These are phyloP conservation scores for Geranium incanum DNA, from an alignment of 441 rosid genomes.

Conservation along the genomic window DNA sequence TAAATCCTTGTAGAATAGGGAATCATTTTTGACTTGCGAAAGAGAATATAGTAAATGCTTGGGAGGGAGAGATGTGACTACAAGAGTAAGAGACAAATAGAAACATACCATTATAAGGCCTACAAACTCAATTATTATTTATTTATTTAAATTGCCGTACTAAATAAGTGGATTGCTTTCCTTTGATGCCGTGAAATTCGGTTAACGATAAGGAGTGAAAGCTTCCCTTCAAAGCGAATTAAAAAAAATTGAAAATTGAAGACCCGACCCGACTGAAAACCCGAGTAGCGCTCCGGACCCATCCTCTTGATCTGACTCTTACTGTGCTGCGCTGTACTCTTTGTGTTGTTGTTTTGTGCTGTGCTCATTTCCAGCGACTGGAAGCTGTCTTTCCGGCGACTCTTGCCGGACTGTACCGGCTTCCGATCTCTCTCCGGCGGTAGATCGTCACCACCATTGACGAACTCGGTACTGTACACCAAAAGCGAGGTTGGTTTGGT, in stretches of 20 bases:
- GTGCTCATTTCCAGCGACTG: not conserved
- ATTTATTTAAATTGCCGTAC: not conserved
- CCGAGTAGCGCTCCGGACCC: not conserved
- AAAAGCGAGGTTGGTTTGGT: constrained; percentile 5
- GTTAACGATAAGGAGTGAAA: not conserved
- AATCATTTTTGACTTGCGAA: no score
- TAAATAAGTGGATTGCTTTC: not conserved
- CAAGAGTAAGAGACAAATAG: no score
- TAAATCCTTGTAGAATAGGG: no score
- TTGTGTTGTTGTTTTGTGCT: not conserved
- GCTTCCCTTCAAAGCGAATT: not conserved
- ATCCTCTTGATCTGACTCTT: not conserved
- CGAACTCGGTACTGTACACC: not conserved
- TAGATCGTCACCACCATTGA: constrained; percentile 5
- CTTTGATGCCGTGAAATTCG: not conserved
- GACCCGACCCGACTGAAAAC: not conserved
- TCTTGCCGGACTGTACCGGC: not conserved
- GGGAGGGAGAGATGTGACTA: no score
- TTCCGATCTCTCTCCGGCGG: not conserved
- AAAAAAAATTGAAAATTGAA: no score
- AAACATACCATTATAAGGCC: no score
- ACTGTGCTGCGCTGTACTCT: not conserved
- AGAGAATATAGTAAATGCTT: no score
- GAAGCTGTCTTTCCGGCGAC: constrained; percentile 1
- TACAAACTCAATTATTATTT: no score